Conservation (phyloP, 1,284 basidiomycete species). For the Ceratobasidium sp. region DNA sequence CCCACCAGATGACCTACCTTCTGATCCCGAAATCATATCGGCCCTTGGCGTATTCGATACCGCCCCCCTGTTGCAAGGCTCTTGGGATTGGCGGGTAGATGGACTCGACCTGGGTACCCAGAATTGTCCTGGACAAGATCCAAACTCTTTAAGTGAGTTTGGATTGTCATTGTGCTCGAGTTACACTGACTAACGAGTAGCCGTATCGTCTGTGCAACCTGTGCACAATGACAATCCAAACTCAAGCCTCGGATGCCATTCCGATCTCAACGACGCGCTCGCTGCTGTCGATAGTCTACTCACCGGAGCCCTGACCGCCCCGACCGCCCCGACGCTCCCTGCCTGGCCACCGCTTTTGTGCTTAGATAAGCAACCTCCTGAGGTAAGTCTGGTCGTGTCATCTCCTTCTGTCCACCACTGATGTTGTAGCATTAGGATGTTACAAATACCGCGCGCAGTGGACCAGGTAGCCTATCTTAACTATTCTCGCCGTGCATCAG, state of each 20-base stretch:
- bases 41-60: too few relatives aligned
- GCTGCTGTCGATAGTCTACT: background rate
- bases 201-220: background rate
- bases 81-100: background rate
- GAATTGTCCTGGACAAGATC: background rate
- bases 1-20: too few relatives aligned
- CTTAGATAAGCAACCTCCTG: background rate
- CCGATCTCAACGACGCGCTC: background rate
- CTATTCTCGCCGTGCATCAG: too few relatives aligned
- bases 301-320: background rate
- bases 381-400: background rate
- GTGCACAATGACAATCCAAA: slow-evolving; percentile 28
- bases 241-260: slow-evolving; percentile 9
- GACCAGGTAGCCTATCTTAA: too few relatives aligned
- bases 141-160: slow-evolving; percentile 9
- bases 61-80: too few relatives aligned
- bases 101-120: too few relatives aligned
- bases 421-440: too few relatives aligned
- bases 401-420: background rate
- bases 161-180: slow-evolving; percentile 22
- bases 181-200: background rate
- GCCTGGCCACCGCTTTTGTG: background rate
- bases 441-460: too few relatives aligned
- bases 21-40: too few relatives aligned
- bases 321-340: background rate